A percentile compares a stretch with the other conserved stretches of the same genome.
Conservation (phyloP, 352 stramenopile species). For the Globisporangium nagaii region DNA sequence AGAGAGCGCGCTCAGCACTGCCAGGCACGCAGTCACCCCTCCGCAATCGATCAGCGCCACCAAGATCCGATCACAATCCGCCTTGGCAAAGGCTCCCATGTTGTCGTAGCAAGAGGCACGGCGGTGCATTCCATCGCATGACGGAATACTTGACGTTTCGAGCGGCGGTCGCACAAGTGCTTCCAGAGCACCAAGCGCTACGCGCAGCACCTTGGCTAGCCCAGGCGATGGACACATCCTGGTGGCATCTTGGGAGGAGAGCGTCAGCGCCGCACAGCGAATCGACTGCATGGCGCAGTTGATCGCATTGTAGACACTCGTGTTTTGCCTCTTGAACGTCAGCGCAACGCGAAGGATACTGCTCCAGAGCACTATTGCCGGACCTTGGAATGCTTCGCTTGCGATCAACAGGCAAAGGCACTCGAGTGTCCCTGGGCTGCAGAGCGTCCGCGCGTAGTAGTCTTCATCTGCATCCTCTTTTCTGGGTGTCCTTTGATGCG, state of each 20-base stretch:
- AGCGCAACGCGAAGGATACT: constrained; percentile 29
- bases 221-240: constrained; percentile 12
- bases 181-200: constrained; percentile 21
- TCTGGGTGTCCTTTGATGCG: background rate
- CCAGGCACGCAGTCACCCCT: constrained; percentile 31
- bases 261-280: constrained; percentile 34
- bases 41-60: constrained; percentile 36
- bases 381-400: constrained; percentile 24
- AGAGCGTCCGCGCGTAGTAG: constrained; percentile 25
- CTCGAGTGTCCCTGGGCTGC: constrained; percentile 34
- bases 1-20: constrained; percentile 28
- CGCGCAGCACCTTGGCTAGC: constrained; percentile 16
- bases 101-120: background rate
- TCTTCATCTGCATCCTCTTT: constrained; percentile 16
- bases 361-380: constrained; percentile 31
- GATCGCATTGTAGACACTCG: constrained; percentile 32
- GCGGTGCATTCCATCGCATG: too few relatives aligned
- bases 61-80: constrained; percentile 24
- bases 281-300: constrained; percentile 52
- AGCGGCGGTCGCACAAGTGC: constrained; percentile 12
- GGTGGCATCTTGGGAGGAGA: constrained; percentile 27
- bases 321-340: constrained; percentile 27
- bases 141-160: background rate
- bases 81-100: constrained; percentile 1
- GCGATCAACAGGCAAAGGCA: constrained; percentile 34